phyloP scores from a whole-genome alignment of 306 rosid genomes.

The Cicer judaicum region DNA sequence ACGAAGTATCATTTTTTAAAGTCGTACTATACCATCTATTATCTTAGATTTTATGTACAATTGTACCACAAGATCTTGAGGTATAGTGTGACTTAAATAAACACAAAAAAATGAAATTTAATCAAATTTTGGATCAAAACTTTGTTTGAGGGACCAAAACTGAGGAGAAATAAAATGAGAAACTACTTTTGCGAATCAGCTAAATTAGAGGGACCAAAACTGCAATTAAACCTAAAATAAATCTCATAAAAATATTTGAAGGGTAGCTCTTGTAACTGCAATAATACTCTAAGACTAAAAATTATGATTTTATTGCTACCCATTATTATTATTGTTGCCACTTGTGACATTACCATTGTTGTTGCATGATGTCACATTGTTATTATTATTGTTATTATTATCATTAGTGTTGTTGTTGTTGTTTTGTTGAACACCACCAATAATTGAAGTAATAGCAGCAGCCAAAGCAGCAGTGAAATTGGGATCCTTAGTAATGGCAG shows the following conservation, averaged over 20 bases:
- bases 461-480: constrained; percentile 72
- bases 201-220: too few species aligned
- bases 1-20: too few species aligned
- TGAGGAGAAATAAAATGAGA: too few species aligned
- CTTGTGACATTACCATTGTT: constrained; percentile 35
- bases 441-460: constrained; percentile 67
- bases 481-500: constrained; percentile 80
- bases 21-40: too few species aligned
- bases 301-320: constrained; percentile 51
- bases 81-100: too few species aligned
- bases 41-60: too few species aligned
- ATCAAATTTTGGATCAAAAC: too few species aligned
- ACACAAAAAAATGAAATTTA: too few species aligned
- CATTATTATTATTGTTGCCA: constrained; percentile 21
- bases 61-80: too few species aligned
- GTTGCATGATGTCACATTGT: neutral
- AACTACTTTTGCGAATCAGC: too few species aligned
- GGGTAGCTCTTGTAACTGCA: neutral
- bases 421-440: constrained; percentile 55
- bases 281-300: constrained; percentile 43
- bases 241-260: neutral
- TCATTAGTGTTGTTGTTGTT: constrained; percentile 29
- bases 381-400: neutral
- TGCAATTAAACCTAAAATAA: neutral
- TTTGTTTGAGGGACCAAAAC: too few species aligned